A percentile compares a stretch with the other conserved stretches of the same genome.
phyloP scores from a whole-genome alignment of 2,329 filamentous ascomycete species.

The Ophiostoma tasmaniense region DNA sequence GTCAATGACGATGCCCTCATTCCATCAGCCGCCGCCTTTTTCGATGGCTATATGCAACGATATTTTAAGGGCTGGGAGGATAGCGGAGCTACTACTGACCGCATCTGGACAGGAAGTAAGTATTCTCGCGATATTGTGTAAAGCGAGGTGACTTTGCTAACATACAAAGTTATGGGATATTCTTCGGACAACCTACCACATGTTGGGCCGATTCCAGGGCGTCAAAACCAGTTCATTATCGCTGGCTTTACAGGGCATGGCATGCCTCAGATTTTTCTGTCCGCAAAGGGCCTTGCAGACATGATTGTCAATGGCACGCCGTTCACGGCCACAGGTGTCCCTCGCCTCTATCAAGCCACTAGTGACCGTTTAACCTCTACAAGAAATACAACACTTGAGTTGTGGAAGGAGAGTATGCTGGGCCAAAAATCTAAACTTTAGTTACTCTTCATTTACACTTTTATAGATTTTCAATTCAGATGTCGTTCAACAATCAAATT shows the following conservation, averaged over 20 bases:
- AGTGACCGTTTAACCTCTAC: neutral
- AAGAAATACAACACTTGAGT: neutral
- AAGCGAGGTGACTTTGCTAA: neutral
- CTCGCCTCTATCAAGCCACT: neutral
- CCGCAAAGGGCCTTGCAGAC: neutral
- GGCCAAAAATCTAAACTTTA: neutral
- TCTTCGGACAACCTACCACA: neutral
- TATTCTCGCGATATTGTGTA: neutral
- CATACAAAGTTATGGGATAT: neutral
- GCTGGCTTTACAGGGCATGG: neutral
- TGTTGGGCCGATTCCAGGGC: neutral
- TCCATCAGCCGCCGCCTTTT: neutral
- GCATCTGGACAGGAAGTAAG: neutral
- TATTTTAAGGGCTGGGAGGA: neutral
- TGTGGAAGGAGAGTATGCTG: neutral
- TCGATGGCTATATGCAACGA: neutral
- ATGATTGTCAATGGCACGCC: neutral
- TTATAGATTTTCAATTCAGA: too few species aligned
- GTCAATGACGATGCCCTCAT: neutral
- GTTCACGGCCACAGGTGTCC: neutral
- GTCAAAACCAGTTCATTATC: neutral
- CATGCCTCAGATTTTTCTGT: neutral
- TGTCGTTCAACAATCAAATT: too few species aligned
- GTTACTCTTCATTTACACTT: too few species aligned
- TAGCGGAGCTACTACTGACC: neutral